phyloP scores from a whole-genome alignment of 371 early-diverging fungal genomes.

The Mortierella sp. region DNA sequence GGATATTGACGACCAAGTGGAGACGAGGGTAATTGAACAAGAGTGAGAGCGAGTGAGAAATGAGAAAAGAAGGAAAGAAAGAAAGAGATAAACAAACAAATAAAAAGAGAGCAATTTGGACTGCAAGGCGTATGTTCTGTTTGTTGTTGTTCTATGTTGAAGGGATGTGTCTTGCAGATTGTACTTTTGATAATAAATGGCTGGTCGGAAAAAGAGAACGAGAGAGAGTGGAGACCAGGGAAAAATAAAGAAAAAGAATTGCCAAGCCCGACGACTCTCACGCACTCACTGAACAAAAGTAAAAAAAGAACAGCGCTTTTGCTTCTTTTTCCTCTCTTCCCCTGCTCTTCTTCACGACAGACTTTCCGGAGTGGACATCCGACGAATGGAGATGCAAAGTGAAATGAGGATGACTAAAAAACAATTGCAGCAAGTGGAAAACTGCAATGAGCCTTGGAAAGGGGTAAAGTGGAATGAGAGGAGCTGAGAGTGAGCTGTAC shows the following conservation, averaged over 20 bases:
- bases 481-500: neutral
- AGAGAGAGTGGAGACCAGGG: neutral
- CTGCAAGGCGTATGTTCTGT: neutral
- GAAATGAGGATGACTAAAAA: constrained; percentile 10
- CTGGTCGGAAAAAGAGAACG: too few relatives aligned
- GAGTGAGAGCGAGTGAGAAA: neutral
- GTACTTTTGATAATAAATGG: too few relatives aligned
- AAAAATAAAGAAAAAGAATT: neutral
- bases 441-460: neutral
- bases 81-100: neutral
- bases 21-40: neutral
- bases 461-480: neutral
- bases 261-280: neutral
- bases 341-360: neutral
- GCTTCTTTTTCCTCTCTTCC: neutral
- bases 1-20: too few relatives aligned
- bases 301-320: neutral
- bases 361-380: neutral
- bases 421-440: neutral
- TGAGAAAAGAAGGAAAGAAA: neutral
- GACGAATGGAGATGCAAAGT: neutral
- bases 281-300: neutral
- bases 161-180: too few relatives aligned
- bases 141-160: neutral
- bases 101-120: neutral